A percentile compares a stretch with the other conserved stretches of the same genome.
Conservation (phyloP, 306 rosid genomes). For the Quercus parvula region DNA sequence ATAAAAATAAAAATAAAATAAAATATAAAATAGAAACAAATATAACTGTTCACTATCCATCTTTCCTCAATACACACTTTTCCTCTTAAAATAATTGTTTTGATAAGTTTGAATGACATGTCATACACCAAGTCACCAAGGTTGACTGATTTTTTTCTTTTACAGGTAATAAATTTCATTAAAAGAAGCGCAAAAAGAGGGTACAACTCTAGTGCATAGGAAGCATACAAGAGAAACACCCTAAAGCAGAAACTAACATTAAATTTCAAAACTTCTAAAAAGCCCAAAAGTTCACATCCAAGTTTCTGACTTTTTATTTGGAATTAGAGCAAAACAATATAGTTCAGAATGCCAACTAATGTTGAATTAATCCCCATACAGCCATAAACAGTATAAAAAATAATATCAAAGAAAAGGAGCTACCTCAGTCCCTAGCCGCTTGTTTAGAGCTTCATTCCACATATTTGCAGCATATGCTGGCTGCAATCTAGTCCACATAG, state of each 20-base stretch:
- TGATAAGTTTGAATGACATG: too few relatives aligned
- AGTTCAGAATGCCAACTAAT: neutral
- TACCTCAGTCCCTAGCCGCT: slow-evolving; percentile 93
- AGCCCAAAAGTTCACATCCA: neutral
- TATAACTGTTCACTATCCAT: neutral
- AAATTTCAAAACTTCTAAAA: too few relatives aligned
- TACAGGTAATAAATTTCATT: too few relatives aligned
- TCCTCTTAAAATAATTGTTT: too few relatives aligned
- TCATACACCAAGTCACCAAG: too few relatives aligned
- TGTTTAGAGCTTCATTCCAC: slow-evolving; percentile 99
- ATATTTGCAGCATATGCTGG: slow-evolving; percentile 97
- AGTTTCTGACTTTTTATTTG: neutral
- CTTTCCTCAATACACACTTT: neutral
- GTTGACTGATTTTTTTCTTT: too few relatives aligned
- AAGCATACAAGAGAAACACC: too few relatives aligned
- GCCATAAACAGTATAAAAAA: neutral
- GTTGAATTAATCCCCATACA: neutral
- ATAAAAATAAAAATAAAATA: neutral
- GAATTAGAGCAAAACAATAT: neutral
- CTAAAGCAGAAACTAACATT: too few relatives aligned
- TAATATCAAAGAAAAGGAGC: neutral
- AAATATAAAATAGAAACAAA: neutral
- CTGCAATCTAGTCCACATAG: slow-evolving; percentile 98
- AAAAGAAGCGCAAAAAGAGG: too few relatives aligned
- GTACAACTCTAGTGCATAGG: too few relatives aligned